Evolutionary conservation across 1,284 basidiomycete genomes (phyloP), one percentile per base, ranked within the genome.

Genomic region (Coniophora puteana): DNA sequence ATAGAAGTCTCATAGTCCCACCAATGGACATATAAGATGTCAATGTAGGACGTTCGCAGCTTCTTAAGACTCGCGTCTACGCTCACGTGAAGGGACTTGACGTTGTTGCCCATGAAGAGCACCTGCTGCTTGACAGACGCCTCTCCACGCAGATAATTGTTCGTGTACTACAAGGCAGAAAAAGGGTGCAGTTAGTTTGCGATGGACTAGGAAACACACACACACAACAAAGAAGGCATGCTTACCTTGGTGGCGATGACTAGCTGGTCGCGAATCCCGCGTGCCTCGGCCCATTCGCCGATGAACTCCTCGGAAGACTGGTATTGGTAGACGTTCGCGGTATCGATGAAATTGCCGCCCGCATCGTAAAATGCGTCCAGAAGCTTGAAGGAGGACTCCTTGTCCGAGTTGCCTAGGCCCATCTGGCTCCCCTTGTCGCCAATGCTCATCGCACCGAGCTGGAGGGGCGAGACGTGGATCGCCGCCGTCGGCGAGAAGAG

Each of bases 381-480:
- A 8, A 66, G 50, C 45, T 59, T 51, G 48, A 63, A 63, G 5
- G 47, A 51, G 5, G 50, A 45, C 29, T 57, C 52, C 45, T 63
- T 59, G 38, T 52, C 39, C 57, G 63, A 62, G 5, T 43, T 30
- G 2, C 61, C 60, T 47, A 60, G 46, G 8, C 47, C 49, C 16
- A 50, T 48, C 3, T 53, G 58, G 6, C 47, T 52, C 66, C 65
- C 67, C 25, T 62, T 61, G 45, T 66, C 56, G 8, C 70, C 70
- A 38, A 72, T 51, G 18, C 57, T 61, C 68, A 71, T 71, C 26
- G 63, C 67, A n/a, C 72, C 72, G 5, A 76, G 56, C 42, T 60
- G 62, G 8, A 75, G 54, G 0, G 72, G 73, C 1, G 69, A 72
- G 24, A 75, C 72, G 43, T 61, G 54, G 33, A 71, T 46, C 10